Evolutionary conservation across 768 basidiomycete genomes (phyloP).

Genomic region (Austroboletus eburneus): DNA sequence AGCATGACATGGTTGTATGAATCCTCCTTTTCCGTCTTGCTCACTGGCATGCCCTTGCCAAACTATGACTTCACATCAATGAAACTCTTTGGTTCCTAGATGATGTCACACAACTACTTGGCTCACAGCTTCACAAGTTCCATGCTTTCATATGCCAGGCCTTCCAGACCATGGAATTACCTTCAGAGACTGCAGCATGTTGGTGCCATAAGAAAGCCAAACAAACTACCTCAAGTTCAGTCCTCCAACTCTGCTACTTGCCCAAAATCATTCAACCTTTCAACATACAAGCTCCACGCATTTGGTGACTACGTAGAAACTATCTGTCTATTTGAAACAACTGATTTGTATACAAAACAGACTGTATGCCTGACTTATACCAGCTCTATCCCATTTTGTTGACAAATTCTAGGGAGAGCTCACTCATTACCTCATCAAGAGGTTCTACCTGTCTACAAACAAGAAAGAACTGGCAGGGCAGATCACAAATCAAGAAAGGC

Average conservation of each 20-base stretch:
- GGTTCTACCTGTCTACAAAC: not conserved
- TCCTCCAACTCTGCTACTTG: not conserved
- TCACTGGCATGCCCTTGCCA: not conserved
- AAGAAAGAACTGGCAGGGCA: not conserved
- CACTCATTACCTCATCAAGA: not conserved
- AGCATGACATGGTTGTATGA: not conserved
- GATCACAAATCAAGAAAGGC: not conserved
- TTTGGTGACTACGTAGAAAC: constrained; percentile 30
- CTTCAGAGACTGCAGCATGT: not conserved
- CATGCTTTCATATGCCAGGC: not conserved
- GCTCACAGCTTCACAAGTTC: not conserved
- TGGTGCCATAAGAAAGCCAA: not conserved
- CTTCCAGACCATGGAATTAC: not conserved
- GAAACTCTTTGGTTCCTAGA: not conserved
- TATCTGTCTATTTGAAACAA: constrained; percentile 31
- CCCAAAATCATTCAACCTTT: constrained; percentile 24
- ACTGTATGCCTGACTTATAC: not conserved
- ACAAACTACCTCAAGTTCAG: not conserved
- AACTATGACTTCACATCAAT: not conserved
- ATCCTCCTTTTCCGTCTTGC: not conserved
- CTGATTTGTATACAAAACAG: constrained; percentile 27
- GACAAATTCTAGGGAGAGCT: not conserved
- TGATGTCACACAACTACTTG: not conserved
- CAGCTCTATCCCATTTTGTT: not conserved
- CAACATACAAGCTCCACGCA: constrained; percentile 33